These are phyloP conservation scores for Populus davidiana DNA, from an alignment of 345 rosid genomes.

Conservation along the genomic window DNA sequence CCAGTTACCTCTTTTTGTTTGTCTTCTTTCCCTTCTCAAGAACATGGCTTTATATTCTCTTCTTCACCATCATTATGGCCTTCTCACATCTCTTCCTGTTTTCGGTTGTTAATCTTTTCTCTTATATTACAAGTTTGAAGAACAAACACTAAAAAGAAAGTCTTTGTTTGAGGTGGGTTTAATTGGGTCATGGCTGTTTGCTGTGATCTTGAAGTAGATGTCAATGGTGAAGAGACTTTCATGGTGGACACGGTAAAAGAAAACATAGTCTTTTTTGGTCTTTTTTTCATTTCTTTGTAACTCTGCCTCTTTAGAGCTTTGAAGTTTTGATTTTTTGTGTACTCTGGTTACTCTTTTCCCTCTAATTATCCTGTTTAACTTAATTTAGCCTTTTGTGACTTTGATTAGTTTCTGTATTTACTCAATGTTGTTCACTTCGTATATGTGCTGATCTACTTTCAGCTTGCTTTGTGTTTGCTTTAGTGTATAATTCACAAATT, in stretches of 20 bases:
- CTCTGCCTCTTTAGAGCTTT: not conserved
- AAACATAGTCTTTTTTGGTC: not conserved
- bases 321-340: not conserved
- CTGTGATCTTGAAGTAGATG: conserved; percentile 90
- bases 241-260: conserved; percentile 69
- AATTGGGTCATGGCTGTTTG: conserved; percentile 54
- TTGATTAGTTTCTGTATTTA: not conserved
- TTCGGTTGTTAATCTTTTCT: conserved; percentile 2
- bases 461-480: not conserved
- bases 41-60: not conserved
- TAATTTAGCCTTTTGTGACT: not conserved
- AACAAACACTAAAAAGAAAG: not conserved
- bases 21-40: conserved; percentile 8
- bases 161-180: conserved; percentile 21
- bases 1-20: conserved; percentile 10
- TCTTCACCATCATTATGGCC: not conserved
- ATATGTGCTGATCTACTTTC: not conserved
- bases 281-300: not conserved
- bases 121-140: not conserved
- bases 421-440: not conserved
- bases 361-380: not conserved
- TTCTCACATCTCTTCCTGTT: not conserved
- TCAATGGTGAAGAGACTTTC: conserved; percentile 87
- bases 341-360: not conserved
- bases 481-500: not conserved